phyloP scores from a whole-genome alignment of 225 moss, liverwort and hornwort genomes.

The Ulota crispa region DNA sequence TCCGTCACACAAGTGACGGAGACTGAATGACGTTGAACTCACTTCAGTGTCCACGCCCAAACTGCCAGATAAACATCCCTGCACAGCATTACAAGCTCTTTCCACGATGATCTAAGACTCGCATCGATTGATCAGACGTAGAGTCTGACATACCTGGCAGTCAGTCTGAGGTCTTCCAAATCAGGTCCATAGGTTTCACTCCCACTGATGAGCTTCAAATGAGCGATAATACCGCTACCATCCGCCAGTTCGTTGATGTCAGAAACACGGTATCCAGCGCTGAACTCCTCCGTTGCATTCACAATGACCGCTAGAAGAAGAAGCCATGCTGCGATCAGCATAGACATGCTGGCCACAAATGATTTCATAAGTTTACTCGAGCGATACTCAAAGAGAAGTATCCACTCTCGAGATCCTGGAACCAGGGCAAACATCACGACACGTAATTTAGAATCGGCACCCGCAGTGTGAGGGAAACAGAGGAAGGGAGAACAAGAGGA shows the following conservation, averaged over 20 bases:
- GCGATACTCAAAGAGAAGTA: constrained; percentile 26
- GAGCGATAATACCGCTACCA: constrained; percentile 38
- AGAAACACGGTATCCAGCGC: constrained; percentile 35
- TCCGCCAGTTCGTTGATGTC: constrained; percentile 34
- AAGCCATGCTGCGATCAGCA: background rate
- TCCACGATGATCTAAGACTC: background rate
- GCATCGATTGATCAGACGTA: background rate
- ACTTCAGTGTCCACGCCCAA: background rate
- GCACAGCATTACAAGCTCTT: background rate
- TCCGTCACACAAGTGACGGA: background rate
- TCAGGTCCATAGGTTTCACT: constrained; percentile 41
- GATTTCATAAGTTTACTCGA: constrained; percentile 21
- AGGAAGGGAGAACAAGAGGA: constrained; percentile 5
- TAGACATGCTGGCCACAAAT: background rate
- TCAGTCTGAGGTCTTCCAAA: constrained; percentile 38
- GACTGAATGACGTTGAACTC: background rate
- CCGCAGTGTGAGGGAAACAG: background rate
- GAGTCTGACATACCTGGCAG: constrained; percentile 28
- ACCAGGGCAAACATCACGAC: constrained; percentile 21
- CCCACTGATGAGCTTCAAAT: constrained; percentile 37
- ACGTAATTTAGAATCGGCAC: background rate
- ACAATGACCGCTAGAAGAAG: background rate
- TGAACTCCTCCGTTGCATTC: constrained; percentile 20
- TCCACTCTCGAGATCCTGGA: constrained; percentile 29
- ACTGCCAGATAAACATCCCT: background rate